Percentiles rank a stretch among this genome's conserved stretches.
phyloP scores from a whole-genome alignment of 2,329 filamentous ascomycete genomes.

The Penicillium verrucosum region DNA sequence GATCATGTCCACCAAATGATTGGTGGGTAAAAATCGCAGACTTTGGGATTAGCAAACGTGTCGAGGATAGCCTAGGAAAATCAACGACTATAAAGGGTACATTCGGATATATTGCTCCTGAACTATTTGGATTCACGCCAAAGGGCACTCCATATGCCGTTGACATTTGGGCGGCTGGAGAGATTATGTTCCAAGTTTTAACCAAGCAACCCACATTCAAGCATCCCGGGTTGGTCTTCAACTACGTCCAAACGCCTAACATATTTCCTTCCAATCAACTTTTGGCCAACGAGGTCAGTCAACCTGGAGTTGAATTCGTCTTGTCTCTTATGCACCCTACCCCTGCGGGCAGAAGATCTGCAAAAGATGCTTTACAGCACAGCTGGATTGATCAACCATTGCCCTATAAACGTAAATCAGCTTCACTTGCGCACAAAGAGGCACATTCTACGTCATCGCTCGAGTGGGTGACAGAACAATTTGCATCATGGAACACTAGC shows the following conservation, averaged over 20 bases:
- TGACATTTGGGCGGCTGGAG: background rate
- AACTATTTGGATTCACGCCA: no score
- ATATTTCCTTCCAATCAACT: background rate
- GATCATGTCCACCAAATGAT: no score
- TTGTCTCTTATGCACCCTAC: background rate
- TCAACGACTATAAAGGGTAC: no score
- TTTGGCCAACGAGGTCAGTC: background rate
- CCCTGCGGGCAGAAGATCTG: background rate
- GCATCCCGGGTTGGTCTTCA: background rate
- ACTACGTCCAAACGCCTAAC: background rate
- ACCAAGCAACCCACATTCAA: background rate
- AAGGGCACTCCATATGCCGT: background rate
- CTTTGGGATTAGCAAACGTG: no score
- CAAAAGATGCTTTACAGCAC: background rate
- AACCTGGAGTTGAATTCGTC: background rate
- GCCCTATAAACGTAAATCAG: background rate
- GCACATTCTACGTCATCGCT: background rate
- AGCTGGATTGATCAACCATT: background rate
- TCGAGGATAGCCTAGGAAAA: no score
- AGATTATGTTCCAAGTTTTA: background rate
- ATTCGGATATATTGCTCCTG: no score
- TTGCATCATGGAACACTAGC: background rate
- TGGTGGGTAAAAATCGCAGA: no score
- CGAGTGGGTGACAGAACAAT: background rate
- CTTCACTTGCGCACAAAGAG: background rate